Evolutionary conservation across 352 stramenopile genomes (phyloP), one percentile per base, ranked within the genome.

Genomic region (Elongisporangium undulatum): DNA sequence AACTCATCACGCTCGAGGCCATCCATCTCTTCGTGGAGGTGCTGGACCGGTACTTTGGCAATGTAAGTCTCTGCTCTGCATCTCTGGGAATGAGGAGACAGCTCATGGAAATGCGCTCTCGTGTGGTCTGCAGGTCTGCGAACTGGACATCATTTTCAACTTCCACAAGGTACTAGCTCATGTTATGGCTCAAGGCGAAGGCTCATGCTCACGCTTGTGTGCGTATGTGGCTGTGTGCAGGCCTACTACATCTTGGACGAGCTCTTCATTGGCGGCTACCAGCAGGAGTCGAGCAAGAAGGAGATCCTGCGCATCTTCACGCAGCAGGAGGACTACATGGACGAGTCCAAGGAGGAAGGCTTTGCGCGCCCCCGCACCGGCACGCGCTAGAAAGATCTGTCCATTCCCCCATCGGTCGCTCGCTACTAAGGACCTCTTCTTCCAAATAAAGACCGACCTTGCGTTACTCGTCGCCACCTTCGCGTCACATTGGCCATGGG

Each of bases 211-310:
- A 16, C 19, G 3, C 10, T 6, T 6, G 20, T 54, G 15, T 19
- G n/a, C n/a, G n/a, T n/a, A n/a, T n/a, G 4, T 52, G 19, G 1
- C 20, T 21, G 3, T 54, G 1, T 55, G 17, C 58, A 88, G 79
- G 97, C 98, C 19, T 99, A 99, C 77, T 98, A 98, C 72, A 99
- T 99, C 72, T 82, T 99, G 53, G 97, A 99, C 80, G 98, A 99
- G 82, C 91, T 99, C 54, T 98, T 99, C 71, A 92, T 99, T 60
- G 97, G 96, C 54, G 98, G 98, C 45, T 92, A 99, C 67, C 90
- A 99, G 63, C 86, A 99, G 75, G 97, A 99, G 77, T 89, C 91
- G 53, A 97, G 84, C 72, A 98, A 98, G 79, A 90, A 92, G 59
- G 91, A 97, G 61, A 84, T 96, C 45, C 68, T 97, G 53, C 85